Conservation (phyloP, 129 eudicot species). For the Flaveria brownii region DNA sequence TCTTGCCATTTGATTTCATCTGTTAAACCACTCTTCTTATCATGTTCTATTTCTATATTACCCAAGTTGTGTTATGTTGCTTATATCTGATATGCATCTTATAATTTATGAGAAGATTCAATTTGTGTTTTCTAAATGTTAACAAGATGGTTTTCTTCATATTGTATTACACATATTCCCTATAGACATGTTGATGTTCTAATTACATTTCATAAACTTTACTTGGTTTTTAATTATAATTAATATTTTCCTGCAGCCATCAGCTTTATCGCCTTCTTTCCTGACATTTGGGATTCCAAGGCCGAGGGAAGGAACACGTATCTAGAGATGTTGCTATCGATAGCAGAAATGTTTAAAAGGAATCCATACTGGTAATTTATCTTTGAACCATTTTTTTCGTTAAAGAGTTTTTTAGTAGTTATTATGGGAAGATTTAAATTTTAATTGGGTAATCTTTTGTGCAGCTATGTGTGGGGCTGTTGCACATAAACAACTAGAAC, state of each 20-base stretch:
- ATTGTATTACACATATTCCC: too few species aligned
- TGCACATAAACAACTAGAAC: slow-evolving; percentile 88
- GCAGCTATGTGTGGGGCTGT: slow-evolving; percentile 91
- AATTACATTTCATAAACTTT: too few species aligned
- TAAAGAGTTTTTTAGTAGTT: not conserved
- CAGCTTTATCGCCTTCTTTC: slow-evolving; percentile 86
- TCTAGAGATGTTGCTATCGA: slow-evolving; percentile 65
- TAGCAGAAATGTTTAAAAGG: slow-evolving; percentile 81
- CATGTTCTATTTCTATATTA: too few species aligned
- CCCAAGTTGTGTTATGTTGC: too few species aligned
- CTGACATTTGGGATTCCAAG: slow-evolving; percentile 87
- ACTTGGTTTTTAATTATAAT: too few species aligned
- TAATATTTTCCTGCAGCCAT: slow-evolving; percentile 44
- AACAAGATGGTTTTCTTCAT: too few species aligned
- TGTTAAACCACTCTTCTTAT: too few species aligned
- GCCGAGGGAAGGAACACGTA: slow-evolving; percentile 96
- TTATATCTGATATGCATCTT: too few species aligned
- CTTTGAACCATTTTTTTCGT: not conserved
- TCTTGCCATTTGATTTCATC: too few species aligned
- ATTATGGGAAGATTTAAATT: not conserved
- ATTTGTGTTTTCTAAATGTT: too few species aligned
- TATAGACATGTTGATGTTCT: too few species aligned
- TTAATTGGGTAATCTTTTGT: not conserved
- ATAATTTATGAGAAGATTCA: too few species aligned
- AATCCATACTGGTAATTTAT: slow-evolving; percentile 73